Base-by-base conservation (phyloP, 2,329 filamentous ascomycete genomes). In the Amylocarpus encephaloides region DNA sequence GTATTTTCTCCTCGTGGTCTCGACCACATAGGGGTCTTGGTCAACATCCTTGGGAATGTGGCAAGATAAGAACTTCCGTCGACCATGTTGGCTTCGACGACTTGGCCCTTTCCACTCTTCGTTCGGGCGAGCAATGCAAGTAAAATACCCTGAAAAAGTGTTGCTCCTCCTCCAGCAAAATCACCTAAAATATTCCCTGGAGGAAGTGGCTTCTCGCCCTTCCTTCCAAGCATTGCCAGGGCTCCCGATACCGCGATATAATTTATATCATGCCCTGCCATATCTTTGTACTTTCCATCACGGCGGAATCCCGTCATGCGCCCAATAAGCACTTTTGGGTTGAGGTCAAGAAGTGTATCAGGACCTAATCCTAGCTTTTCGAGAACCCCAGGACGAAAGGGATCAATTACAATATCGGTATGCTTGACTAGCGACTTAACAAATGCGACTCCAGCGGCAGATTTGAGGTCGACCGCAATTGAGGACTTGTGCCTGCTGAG, bases 51-150 rank as follows among this genome's bases (percentile, higher is more conserved):
- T 46, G 87, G 84, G 70, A 92, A 92, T 0, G 83, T 85, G 1
- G 85, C 83, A 22, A 97, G 71, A 67, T 92, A 92, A 33, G 82
- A 79, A 18, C 79, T 80, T 7, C 92, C 92, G 70, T 97, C 92
- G 11, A 96, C 92, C 92, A 97, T 97, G 68, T 95, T 96, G 13
- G 88, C 88, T 70, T 96, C 89, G 7, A 97, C 90, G 11, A 96
- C 84, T 70, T 96, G 92, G 0, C 92, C 92, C 2, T 70, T 71
- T 0, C 88, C 88, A 0, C 74, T 82, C 39, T 68, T 71, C 43
- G 75, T 71, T 32, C 89, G 73, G 12, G 81, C 76, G 9, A 94
- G 62, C 52, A 97, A 68, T 0, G 93, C 92, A 16, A 96, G 73
- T 49, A 96, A 67, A 4, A 97, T 81, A 0, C 91, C 92, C 51